Percentiles rank a stretch among this genome's conserved stretches.
Conservation (phyloP, 345 rosid genomes). For the Dipteronia sinensis region DNA sequence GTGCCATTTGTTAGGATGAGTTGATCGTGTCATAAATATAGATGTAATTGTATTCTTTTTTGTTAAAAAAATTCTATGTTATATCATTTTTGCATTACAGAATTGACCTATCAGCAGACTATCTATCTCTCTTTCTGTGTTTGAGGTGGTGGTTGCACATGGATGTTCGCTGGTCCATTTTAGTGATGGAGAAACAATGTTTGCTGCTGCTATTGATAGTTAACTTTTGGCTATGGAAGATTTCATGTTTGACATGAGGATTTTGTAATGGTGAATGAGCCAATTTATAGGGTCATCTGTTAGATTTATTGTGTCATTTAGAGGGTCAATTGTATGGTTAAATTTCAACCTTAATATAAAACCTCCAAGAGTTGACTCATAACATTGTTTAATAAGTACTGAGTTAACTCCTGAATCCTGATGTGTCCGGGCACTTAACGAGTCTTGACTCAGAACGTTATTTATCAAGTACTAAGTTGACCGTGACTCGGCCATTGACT, state of each 20-base stretch:
- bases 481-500: too few species aligned
- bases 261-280: neutral
- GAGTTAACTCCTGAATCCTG: too few species aligned
- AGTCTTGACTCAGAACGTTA: too few species aligned
- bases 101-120: neutral
- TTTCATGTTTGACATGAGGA: neutral
- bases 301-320: neutral
- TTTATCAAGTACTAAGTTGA: too few species aligned
- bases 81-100: neutral
- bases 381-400: too few species aligned
- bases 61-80: neutral
- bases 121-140: neutral
- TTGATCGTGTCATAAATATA: neutral
- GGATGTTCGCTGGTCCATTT: neutral
- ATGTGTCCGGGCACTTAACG: too few species aligned
- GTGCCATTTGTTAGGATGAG: neutral
- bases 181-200: neutral
- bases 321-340: neutral
- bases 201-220: too few species aligned
- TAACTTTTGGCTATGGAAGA: neutral
- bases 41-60: neutral
- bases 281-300: neutral
- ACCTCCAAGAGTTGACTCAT: too few species aligned
- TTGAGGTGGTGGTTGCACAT: neutral
- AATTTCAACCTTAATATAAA: neutral